Conservation (phyloP, 495 filamentous ascomycete species). For the Aspergillus ostianus region DNA sequence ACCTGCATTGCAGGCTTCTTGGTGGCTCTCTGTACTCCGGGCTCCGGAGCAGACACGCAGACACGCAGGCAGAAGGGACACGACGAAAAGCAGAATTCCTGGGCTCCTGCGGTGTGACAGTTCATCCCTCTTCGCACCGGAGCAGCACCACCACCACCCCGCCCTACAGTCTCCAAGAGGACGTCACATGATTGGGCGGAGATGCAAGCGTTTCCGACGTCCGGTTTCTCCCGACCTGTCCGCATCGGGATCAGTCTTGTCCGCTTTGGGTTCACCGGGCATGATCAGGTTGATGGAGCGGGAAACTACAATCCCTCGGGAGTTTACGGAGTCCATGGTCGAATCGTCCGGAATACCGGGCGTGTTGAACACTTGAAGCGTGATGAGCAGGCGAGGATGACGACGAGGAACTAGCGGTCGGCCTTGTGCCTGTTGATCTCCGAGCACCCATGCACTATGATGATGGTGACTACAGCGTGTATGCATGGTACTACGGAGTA, state of each 20-base stretch:
- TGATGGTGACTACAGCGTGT: too few species aligned
- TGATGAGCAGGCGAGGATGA: neutral
- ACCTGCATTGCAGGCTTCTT: too few species aligned
- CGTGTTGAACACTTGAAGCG: conserved; percentile 1
- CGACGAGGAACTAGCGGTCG: too few species aligned
- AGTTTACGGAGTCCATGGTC: conserved; percentile 12
- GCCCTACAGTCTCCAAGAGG: neutral
- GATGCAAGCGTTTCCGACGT: conserved; percentile 20
- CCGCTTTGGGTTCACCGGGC: conserved; percentile 44
- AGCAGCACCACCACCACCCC: too few species aligned
- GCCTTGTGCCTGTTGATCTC: too few species aligned
- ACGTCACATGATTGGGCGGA: conserved; percentile 33
- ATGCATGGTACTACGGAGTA: neutral
- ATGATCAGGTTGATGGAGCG: conserved; percentile 14
- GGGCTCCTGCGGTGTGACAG: too few species aligned
- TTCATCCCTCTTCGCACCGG: neutral
- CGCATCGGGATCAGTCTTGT: conserved; percentile 19
- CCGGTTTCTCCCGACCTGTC: conserved; percentile 28
- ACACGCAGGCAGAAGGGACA: neutral
- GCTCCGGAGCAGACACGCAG: neutral
- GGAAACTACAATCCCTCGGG: conserved; percentile 25
- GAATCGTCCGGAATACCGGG: conserved; percentile 20
- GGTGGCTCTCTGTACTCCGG: neutral
- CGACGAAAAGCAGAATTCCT: too few species aligned
- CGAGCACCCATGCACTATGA: too few species aligned